A percentile compares a stretch with the other conserved stretches of the same genome.
These are phyloP conservation scores for Aspergillus sclerotialis DNA, from an alignment of 2,329 filamentous ascomycete genomes.

Conservation along the genomic window DNA sequence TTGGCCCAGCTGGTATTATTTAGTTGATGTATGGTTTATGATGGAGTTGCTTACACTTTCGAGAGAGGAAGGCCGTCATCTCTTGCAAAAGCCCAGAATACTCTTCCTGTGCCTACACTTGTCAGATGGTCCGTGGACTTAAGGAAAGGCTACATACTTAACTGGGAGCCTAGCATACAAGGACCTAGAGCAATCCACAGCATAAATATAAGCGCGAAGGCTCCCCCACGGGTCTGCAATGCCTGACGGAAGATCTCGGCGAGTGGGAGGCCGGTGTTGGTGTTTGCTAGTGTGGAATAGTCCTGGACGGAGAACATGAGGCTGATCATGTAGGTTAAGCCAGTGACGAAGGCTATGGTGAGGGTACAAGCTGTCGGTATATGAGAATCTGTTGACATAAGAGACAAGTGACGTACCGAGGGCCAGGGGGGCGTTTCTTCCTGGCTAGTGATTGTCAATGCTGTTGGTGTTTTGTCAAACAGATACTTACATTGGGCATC, in stretches of 20 bases:
- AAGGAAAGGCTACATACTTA: slow-evolving; percentile 31
- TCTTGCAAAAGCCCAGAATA: slow-evolving; percentile 54
- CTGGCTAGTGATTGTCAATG: slow-evolving; percentile 13
- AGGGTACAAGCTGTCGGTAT: slow-evolving; percentile 38
- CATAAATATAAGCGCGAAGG: slow-evolving; percentile 44
- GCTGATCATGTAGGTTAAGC: slow-evolving; percentile 43
- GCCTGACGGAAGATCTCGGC: slow-evolving; percentile 58
- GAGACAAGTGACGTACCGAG: slow-evolving; percentile 13
- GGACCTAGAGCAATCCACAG: slow-evolving; percentile 27
- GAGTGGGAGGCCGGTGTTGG: slow-evolving; percentile 49
- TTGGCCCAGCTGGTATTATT: slow-evolving; percentile 35
- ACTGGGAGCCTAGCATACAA: slow-evolving; percentile 27
- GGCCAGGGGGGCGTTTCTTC: slow-evolving; percentile 24
- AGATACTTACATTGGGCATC: slow-evolving; percentile 43
- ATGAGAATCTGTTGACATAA: neutral
- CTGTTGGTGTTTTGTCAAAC: too few species aligned
- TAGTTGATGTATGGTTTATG: too few species aligned
- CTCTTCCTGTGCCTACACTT: slow-evolving; percentile 44
- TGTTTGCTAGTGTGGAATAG: slow-evolving; percentile 35
- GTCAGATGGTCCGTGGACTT: neutral
- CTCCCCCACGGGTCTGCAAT: slow-evolving; percentile 44
- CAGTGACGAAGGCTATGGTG: slow-evolving; percentile 44
- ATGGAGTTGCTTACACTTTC: slow-evolving; percentile 17
- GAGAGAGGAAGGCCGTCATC: slow-evolving; percentile 40
- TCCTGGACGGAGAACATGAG: slow-evolving; percentile 49